Base-by-base conservation (phyloP, 129 eudicot genomes). In the Mikania micrantha region DNA sequence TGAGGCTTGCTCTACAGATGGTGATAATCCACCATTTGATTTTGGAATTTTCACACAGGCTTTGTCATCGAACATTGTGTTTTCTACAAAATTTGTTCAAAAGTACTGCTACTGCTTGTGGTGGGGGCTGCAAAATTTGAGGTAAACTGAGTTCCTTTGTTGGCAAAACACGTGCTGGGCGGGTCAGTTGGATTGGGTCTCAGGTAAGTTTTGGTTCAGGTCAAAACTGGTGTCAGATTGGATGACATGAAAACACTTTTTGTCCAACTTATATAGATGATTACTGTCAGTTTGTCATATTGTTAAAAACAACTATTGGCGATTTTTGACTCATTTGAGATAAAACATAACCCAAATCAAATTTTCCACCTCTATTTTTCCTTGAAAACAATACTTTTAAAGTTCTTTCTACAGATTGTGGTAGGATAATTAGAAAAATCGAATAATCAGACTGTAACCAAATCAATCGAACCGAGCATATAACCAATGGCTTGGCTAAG, bases 71-170 rank as follows among this genome's bases (percentile, higher is more conserved):
- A 87, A 78, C 56, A 94, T 89, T 65, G 91, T 89, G 73, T 81
- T 72, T 9, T 86, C 99, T 28, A 81, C 62, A 34, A 73, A 75
- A 15, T 94, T 94, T 77, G 48, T 87, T 60, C 80, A 90, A 9
- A 94, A 94, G 73, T 94, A 94, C 77, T 89, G 92, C 74, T 94
- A 89, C 80, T 94, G 99, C 74, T 82, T 94, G 67, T 94, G 99
- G 99, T 94, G 96, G 95, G 99, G 99, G 13, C 85, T 94, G 72
- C 99, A 94, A 67, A 89, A 94, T 74, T 72, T 94, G 79, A 92
- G 98, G 98, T 94, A 74, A 73, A 12, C 34, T 9, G 13, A 70
- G 64, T 66, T 52, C 5, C 56, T 56, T 41, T 8, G 32, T 24
- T 73, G 54, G 53, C 53, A 24, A 41, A 64, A 64, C 41, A 54